Evolutionary conservation across 306 rosid species (phyloP), one percentile per base, ranked within the genome.

Genomic region (Casuarina equisetifolia): DNA sequence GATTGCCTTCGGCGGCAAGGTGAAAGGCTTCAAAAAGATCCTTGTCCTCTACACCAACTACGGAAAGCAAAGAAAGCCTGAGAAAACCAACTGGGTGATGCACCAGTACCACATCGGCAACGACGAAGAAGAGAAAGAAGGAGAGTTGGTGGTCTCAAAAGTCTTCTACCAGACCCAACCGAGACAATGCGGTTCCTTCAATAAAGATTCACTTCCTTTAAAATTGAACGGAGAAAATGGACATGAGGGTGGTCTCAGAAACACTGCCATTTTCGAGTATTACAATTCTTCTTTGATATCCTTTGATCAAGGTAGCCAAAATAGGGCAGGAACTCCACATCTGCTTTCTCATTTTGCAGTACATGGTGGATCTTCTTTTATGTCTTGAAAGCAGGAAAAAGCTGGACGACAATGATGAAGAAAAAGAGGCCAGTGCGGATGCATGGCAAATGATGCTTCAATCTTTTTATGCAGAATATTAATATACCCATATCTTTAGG

Each of bases 81-180:
- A 90, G 88, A 90, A 90, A 59, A 90, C 96, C 17, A 88, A 85
- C 17, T 90, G 96, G 96, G 92, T 90, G 0, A 88, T 90, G 93
- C 94, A 87, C 63, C 94, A 87, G 7, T 90, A 85, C 80, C 94
- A 90, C 78, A 81, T 87, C 16, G 96, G 96, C 0, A 84, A 44
- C 54, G 83, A 83, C 55, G 91, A 91, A 76, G 96, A 91, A 57
- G 93, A 91, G 73, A 91, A 87, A 62, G 96, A 91, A 74, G 96
- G 93, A 0, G 96, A 88, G 51, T 16, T 91, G 19, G 93, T 91
- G 63, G 96, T 91, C 1, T 91, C 96, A 45, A 91, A 91, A 66
- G 96, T 91, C 54, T 91, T 91, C 86, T 91, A 84, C 76, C 93
- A 91, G 87, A 91, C 96, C 49, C 96, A 91, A 64, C 96, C 93